Evolutionary conservation across 2,329 filamentous ascomycete species (phyloP).

Genomic region (Colletotrichum aenigma): DNA sequence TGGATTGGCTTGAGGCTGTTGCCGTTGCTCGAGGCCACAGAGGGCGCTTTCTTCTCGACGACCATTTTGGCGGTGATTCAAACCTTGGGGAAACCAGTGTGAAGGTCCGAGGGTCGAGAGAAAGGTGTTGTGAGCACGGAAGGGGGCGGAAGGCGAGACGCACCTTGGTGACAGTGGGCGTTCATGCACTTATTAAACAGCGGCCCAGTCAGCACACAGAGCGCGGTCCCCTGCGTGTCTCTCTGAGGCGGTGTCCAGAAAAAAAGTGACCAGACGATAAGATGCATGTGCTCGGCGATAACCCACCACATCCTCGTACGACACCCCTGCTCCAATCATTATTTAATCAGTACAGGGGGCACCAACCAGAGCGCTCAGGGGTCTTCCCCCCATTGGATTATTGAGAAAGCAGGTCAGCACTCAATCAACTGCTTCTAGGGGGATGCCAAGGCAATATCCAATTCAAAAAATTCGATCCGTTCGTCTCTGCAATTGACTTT

Average conservation of each 20-base stretch:
- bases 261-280: background rate
- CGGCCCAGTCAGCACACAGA: background rate
- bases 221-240: slow-evolving; percentile 1
- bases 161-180: background rate
- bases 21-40: slow-evolving; percentile 14
- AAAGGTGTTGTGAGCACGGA: background rate
- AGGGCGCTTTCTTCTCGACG: background rate
- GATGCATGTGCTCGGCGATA: slow-evolving; percentile 14
- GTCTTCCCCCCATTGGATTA: background rate
- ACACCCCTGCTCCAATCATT: background rate
- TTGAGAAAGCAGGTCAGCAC: background rate
- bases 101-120: background rate
- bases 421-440: background rate
- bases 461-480: background rate
- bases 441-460: background rate
- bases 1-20: slow-evolving; percentile 21
- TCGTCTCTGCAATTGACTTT: background rate
- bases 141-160: background rate
- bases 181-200: slow-evolving; percentile 8
- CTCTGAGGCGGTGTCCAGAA: slow-evolving; percentile 10
- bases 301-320: slow-evolving; percentile 8
- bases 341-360: background rate
- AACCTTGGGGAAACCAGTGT: background rate
- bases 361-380: background rate
- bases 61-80: background rate